A percentile compares a stretch with the other conserved stretches of the same genome.
Conservation (phyloP, 768 basidiomycete genomes). For the Hortiboletus campestris region DNA sequence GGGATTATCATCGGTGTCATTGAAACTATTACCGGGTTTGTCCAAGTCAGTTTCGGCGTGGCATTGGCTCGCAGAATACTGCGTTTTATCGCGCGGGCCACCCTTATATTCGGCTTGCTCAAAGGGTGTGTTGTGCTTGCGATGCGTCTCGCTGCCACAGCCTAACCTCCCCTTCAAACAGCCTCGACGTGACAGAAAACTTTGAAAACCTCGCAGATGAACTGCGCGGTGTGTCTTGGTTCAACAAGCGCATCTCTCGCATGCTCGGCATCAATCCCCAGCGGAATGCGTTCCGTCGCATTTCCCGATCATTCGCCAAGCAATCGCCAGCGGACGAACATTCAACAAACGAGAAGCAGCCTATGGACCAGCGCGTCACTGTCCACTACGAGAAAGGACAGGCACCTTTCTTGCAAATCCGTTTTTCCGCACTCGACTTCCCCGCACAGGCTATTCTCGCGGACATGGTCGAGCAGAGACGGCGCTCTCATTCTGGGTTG, state of each 20-base stretch:
- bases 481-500: slow-evolving; percentile 12
- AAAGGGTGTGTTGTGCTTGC: slow-evolving; percentile 55
- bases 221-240: slow-evolving; percentile 24
- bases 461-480: slow-evolving; percentile 14
- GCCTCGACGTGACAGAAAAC: slow-evolving; percentile 54
- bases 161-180: slow-evolving; percentile 22
- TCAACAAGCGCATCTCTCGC: slow-evolving; percentile 36
- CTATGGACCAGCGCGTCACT: slow-evolving; percentile 46
- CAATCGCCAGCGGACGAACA: slow-evolving; percentile 2
- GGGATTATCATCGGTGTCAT: slow-evolving; percentile 62
- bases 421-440: slow-evolving; percentile 50
- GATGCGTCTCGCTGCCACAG: neutral
- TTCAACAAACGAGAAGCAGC: slow-evolving; percentile 6
- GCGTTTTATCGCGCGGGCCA: slow-evolving; percentile 51
- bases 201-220: slow-evolving; percentile 47
- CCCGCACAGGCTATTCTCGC: slow-evolving; percentile 29
- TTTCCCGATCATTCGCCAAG: slow-evolving; percentile 42
- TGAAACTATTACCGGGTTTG: slow-evolving; percentile 67
- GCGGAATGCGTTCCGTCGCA: slow-evolving; percentile 52
- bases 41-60: slow-evolving; percentile 48
- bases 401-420: slow-evolving; percentile 52
- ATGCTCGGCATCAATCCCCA: slow-evolving; percentile 52
- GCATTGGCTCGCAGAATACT: slow-evolving; percentile 57
- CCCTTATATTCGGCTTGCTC: slow-evolving; percentile 58
- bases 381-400: slow-evolving; percentile 42